Conservation (phyloP, 2,329 filamentous ascomycete species). For the Sporothrix pallida region DNA sequence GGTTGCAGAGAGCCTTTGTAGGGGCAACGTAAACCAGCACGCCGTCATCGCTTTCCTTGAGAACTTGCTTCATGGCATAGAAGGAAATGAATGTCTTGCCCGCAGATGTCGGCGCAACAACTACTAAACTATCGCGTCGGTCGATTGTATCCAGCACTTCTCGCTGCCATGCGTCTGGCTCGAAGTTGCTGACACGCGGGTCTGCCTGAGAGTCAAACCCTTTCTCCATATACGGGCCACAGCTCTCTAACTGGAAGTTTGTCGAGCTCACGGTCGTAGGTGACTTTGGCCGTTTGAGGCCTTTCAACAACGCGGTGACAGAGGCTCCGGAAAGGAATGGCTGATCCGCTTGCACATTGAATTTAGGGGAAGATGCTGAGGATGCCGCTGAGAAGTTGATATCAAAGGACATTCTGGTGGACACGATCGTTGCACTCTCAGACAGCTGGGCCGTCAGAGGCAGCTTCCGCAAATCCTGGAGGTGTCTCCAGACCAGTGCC, state of each 20-base stretch:
- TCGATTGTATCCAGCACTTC: slow-evolving; percentile 76
- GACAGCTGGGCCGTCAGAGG: background rate
- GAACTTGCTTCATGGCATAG: slow-evolving; percentile 79
- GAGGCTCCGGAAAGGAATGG: background rate
- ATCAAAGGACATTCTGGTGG: background rate
- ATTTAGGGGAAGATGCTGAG: background rate
- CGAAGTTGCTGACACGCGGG: slow-evolving; percentile 66
- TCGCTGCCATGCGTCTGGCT: slow-evolving; percentile 78
- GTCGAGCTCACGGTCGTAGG: slow-evolving; percentile 17
- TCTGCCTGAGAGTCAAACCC: slow-evolving; percentile 72
- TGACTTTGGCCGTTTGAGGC: background rate
- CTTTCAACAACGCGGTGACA: background rate
- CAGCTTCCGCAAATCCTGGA: background rate
- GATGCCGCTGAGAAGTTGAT: background rate
- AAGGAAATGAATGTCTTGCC: slow-evolving; percentile 87
- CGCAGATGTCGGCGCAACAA: slow-evolving; percentile 77
- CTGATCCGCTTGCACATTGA: background rate
- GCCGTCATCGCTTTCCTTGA: slow-evolving; percentile 70
- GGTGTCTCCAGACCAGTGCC: background rate
- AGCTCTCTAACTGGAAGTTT: slow-evolving; percentile 71
- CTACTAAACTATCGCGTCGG: slow-evolving; percentile 70
- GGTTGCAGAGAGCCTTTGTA: slow-evolving; percentile 82
- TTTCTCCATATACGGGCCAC: slow-evolving; percentile 76
- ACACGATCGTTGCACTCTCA: background rate
- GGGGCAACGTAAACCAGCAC: slow-evolving; percentile 80